Base-by-base conservation (phyloP, 2,329 filamentous ascomycete genomes). In the Fusarium nygamai region DNA sequence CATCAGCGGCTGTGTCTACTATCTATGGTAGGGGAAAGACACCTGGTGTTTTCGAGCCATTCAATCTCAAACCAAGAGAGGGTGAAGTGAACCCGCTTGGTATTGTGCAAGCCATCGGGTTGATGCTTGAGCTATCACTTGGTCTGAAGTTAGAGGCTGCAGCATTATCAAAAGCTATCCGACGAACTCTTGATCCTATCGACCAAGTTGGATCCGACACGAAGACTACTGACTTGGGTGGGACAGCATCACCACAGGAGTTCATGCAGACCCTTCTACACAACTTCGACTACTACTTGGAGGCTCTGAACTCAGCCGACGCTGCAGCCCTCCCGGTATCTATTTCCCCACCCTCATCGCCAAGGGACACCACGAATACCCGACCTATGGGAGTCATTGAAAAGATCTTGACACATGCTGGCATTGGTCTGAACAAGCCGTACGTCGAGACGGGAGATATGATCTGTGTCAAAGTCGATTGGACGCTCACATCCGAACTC, bases 201-300 rank as follows among this genome's bases (percentile, higher is more conserved):
- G 72, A 72, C 12, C 56, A 72, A 17, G 63, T 73, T 20, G 72
- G 72, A 6, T 72, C 67, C 0, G 33, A 75, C 17, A 63, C 47
- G 4, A 48, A 54, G 24, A 71, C 71, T 2, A 13, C 36, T 3
- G 71, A 75, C 22, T 14, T 75, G 6, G 71, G 71, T 29, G 72
- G 72, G 4, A 54, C 48, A 27, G 56, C 68, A 84, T 3, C 81
- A 33, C 47, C 47, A 12, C 5, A 24, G 11, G 29, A 33, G 29
- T 51, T 51, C 22, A 51, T 51, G 47, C 7, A 24, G 12, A 33
- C 29, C 11, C 31, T 51, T 3, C 19, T 33, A 13, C 22, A 51
- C 4, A 51, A 24, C 4, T 19, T 51, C 13, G 31, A 51, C 16
- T 51, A 31, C 47, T 33, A 34, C 3, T 3, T 51, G 8, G 44